Evolutionary conservation across 768 basidiomycete species (phyloP).

Genomic region (Suillus lakei): DNA sequence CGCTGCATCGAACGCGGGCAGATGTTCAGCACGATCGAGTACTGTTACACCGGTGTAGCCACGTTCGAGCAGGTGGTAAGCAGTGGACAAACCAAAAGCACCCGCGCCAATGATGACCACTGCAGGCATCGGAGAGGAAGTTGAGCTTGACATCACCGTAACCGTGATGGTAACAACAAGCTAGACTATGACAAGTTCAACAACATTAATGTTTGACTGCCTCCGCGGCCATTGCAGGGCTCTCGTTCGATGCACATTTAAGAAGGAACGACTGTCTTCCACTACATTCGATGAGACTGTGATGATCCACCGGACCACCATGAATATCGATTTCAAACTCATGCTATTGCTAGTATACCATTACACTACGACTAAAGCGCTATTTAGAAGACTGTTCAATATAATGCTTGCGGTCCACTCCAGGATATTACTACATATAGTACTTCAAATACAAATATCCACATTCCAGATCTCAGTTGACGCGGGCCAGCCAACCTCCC

Average conservation of each 20-base stretch:
- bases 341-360: not conserved
- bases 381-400: no score
- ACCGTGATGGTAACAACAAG: not conserved
- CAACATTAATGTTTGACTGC: no score
- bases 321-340: not conserved
- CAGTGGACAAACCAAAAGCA: conserved; percentile 87
- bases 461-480: not conserved
- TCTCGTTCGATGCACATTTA: no score
- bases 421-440: no score
- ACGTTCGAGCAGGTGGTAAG: conserved; percentile 71
- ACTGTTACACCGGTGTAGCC: conserved; percentile 76
- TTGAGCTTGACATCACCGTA: not conserved
- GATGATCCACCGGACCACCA: no score
- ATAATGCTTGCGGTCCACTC: no score
- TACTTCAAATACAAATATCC: not conserved
- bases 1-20: conserved; percentile 87
- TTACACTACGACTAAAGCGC: no score
- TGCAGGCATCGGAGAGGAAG: conserved; percentile 29
- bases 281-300: not conserved
- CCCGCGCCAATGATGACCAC: conserved; percentile 82
- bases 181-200: not conserved
- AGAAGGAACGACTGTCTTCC: no score
- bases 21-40: conserved; percentile 66
- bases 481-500: not conserved
- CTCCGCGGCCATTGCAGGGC: no score